phyloP scores from a whole-genome alignment of 2,329 filamentous ascomycete species.

The Atkinsonella hypoxylon region DNA sequence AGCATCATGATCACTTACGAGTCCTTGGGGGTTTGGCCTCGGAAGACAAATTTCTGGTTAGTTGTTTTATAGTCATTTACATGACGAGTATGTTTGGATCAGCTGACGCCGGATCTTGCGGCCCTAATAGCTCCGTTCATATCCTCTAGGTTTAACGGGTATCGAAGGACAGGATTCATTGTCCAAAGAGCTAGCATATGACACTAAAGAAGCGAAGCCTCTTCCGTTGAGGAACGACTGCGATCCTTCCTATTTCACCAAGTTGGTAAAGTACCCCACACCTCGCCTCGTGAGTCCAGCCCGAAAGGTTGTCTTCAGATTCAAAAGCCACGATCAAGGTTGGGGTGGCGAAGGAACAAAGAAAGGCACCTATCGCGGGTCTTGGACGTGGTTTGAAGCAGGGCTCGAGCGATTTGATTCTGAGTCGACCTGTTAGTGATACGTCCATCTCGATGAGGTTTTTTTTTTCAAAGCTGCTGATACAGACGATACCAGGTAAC shows the following conservation, averaged over 20 bases:
- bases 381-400: constrained; percentile 53
- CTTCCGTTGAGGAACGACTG: constrained; percentile 15
- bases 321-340: constrained; percentile 47
- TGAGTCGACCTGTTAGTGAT: constrained; percentile 16
- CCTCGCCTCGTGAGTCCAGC: constrained; percentile 35
- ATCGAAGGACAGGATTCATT: constrained; percentile 15
- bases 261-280: constrained; percentile 25
- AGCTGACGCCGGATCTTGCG: neutral
- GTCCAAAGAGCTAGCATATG: constrained; percentile 18
- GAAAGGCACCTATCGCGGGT: constrained; percentile 30
- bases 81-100: neutral
- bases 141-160: constrained; percentile 24
- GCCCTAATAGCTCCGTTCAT: constrained; percentile 21
- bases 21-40: constrained; percentile 13
- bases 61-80: constrained; percentile 6
- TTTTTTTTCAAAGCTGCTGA: neutral
- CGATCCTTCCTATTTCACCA: constrained; percentile 18
- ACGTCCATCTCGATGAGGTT: neutral
- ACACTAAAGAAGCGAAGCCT: constrained; percentile 17
- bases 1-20: constrained; percentile 12
- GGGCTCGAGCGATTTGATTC: constrained; percentile 45
- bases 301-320: constrained; percentile 49
- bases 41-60: constrained; percentile 24
- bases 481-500: constrained; percentile 14
- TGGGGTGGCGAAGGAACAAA: constrained; percentile 27